A percentile compares a stretch with the other conserved stretches of the same genome.
Evolutionary conservation across 129 eudicot genomes (phyloP).

Genomic region (carrot (Daucus carota)): DNA sequence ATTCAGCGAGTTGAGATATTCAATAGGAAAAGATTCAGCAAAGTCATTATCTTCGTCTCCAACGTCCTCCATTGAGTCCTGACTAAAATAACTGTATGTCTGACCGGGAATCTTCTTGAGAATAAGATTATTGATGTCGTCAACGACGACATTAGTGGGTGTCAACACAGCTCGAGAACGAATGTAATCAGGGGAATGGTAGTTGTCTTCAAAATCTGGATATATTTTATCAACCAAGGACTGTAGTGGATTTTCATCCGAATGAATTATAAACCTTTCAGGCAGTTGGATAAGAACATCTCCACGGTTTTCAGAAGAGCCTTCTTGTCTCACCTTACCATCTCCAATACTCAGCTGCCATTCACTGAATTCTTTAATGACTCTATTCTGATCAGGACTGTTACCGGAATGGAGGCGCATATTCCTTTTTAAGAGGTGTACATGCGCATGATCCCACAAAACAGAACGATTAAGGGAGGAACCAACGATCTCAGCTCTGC

Average conservation of each 20-base stretch:
- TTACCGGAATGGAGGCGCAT: neutral
- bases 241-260: neutral
- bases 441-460: too few relatives aligned
- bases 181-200: neutral
- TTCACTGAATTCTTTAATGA: neutral
- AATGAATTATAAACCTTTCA: neutral
- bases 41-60: neutral
- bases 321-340: neutral
- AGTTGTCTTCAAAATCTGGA: neutral
- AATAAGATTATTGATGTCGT: neutral
- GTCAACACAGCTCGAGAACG: neutral
- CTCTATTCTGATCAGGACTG: neutral
- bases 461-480: too few relatives aligned
- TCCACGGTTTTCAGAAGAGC: too few relatives aligned
- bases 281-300: neutral
- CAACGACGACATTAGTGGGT: neutral
- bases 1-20: neutral
- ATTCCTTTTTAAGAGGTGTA: too few relatives aligned
- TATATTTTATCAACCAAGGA: too few relatives aligned
- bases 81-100: neutral
- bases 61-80: neutral
- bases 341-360: neutral
- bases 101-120: neutral
- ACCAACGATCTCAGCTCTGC: too few relatives aligned
- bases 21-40: neutral